Conservation (phyloP, 2,329 filamentous ascomycete species). For the Teratosphaeria gauchensis region DNA sequence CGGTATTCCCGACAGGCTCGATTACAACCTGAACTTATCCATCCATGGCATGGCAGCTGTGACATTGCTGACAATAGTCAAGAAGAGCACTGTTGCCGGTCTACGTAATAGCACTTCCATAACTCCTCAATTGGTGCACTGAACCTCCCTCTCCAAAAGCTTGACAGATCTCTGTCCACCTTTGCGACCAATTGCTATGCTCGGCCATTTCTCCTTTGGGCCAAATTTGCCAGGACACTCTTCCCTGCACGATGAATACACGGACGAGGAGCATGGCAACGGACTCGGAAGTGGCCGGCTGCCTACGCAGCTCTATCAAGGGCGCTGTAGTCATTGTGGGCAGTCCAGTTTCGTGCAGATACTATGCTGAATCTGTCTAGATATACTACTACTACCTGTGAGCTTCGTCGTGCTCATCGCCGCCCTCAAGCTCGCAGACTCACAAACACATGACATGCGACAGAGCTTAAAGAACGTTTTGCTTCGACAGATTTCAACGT, state of each 20-base stretch:
- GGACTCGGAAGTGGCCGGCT: too few relatives aligned
- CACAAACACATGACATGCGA: not conserved
- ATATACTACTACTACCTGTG: not conserved
- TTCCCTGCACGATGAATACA: not conserved
- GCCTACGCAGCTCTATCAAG: not conserved
- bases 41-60: not conserved
- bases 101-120: not conserved
- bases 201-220: not conserved
- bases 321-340: not conserved
- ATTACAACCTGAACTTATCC: too few relatives aligned
- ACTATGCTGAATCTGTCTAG: not conserved
- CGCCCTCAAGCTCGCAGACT: not conserved
- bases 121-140: not conserved
- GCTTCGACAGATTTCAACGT: not conserved
- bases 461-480: not conserved
- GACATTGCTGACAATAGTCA: not conserved
- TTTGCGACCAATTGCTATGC: not conserved
- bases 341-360: not conserved
- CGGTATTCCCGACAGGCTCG: too few relatives aligned
- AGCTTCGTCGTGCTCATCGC: not conserved
- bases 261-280: not conserved
- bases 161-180: not conserved
- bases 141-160: not conserved
- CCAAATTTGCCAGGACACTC: not conserved
- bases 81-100: not conserved